These are phyloP conservation scores for Pyricularia grisea DNA, from an alignment of 2,329 filamentous ascomycete species.

Conservation along the genomic window DNA sequence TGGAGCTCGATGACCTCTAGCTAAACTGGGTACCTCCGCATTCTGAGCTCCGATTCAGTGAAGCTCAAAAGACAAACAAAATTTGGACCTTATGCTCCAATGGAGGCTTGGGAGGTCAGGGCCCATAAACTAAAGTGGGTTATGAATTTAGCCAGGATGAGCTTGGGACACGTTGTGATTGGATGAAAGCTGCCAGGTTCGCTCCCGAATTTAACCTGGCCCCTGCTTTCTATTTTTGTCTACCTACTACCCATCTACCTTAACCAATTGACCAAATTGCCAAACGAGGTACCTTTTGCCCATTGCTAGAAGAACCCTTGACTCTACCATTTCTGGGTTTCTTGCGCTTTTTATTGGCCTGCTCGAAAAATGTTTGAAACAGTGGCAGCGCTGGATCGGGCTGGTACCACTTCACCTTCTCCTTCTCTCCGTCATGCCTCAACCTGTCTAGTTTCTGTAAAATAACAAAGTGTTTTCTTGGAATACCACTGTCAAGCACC, in stretches of 20 bases:
- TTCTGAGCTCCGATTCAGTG: background rate
- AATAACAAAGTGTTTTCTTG: background rate
- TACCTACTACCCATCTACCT: too few relatives aligned
- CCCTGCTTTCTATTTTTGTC: too few relatives aligned
- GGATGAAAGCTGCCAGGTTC: background rate
- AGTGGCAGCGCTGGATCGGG: background rate
- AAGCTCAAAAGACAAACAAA: background rate
- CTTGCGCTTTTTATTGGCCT: background rate
- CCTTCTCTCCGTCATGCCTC: background rate
- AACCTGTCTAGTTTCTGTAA: background rate
- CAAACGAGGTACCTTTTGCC: background rate
- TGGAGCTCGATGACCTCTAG: background rate
- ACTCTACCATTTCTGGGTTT: background rate
- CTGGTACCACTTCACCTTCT: background rate
- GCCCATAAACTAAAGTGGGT: background rate
- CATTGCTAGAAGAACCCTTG: background rate
- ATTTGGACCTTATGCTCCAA: background rate
- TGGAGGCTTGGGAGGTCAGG: background rate
- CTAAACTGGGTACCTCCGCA: background rate
- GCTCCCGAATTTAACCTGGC: too few relatives aligned
- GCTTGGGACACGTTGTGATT: background rate
- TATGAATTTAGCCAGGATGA: background rate
- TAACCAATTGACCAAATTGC: too few relatives aligned
- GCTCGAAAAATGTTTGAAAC: background rate
- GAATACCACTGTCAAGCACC: background rate